phyloP scores from a whole-genome alignment of 495 filamentous ascomycete genomes.

The Geoglossum glabrum region DNA sequence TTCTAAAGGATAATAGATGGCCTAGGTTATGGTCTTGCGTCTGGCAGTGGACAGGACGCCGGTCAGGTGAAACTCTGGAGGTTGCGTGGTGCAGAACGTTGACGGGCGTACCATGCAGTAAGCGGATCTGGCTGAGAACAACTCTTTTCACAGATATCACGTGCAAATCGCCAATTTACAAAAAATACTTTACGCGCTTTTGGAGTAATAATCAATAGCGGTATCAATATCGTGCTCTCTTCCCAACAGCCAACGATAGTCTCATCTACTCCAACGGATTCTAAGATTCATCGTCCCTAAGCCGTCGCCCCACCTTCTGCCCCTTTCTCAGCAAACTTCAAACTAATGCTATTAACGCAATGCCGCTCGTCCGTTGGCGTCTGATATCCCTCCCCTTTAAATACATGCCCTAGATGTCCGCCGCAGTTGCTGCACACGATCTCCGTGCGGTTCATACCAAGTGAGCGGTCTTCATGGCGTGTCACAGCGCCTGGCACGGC shows the following conservation, averaged over 20 bases:
- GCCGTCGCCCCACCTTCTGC: constrained; percentile 6
- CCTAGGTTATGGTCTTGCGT: background rate
- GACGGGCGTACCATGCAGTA: background rate
- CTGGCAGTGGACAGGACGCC: background rate
- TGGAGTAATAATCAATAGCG: too few species aligned
- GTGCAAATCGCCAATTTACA: too few species aligned
- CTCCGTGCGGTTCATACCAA: constrained; percentile 77
- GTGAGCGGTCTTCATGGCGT: constrained; percentile 49
- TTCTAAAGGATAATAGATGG: background rate
- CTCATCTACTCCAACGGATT: background rate
- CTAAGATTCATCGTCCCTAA: background rate
- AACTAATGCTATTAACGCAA: constrained; percentile 86
- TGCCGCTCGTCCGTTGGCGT: constrained; percentile 93
- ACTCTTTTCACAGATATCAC: background rate
- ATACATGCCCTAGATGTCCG: constrained; percentile 90
- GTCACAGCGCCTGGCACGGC: constrained; percentile 75
- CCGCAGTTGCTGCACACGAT: constrained; percentile 89
- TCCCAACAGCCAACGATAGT: too few species aligned
- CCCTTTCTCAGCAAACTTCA: constrained; percentile 54
- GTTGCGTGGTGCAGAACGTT: background rate
- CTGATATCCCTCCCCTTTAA: constrained; percentile 80
- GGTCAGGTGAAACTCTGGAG: background rate
- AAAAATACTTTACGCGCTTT: too few species aligned
- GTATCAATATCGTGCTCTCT: too few species aligned
- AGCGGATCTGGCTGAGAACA: background rate